Base-by-base conservation (phyloP, 2,329 filamentous ascomycete species). In the Corynespora cassiicola region DNA sequence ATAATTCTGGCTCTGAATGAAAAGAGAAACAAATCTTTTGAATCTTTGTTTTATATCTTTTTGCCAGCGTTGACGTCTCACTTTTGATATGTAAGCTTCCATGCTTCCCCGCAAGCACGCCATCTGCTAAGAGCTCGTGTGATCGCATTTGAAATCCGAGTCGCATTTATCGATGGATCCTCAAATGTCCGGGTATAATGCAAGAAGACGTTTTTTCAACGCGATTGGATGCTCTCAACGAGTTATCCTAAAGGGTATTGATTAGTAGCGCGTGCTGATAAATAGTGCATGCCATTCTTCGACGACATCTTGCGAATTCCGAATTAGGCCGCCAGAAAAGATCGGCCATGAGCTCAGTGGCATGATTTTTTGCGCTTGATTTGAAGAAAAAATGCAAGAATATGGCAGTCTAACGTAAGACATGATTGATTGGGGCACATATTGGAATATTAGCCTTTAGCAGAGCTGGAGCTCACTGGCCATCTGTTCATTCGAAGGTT, bases 51-150 rank as follows among this genome's bases (percentile, higher is more conserved):
- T 46, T 46, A 46, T 49, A 49, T 30, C 5, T 21, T 8, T 18
- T 7, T 15, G 10, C 29, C 5, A 12, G 14, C 15, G 16, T 25
- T 50, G 36, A 43, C 33, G 21, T 37, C 12, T 22, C 21, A 15
- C 6, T 17, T 16, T 21, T 10, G 45, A 58, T 56, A 55, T 53
- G 52, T 59, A 48, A 59, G 52, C 56, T 50, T 30, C 16, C 37
- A 14, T 41, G 45, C 45, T 59, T 59, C 59, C 58, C 59, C 59
- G 56, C 59, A 63, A 60, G 58, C 59, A 63, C 59, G 58, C 45
- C 39, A 63, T 63, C 40, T 31, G 14, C 15, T 50, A 25, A 45
- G 35, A 34, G 24, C 42, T 37, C 18, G 36, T 39, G 46, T 50
- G 32, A 54, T 51, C 29, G 36, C 38, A 39, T 50, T 56, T 50